These are phyloP conservation scores for Alternaria brassicae DNA, from an alignment of 2,329 filamentous ascomycete genomes.

Conservation along the genomic window DNA sequence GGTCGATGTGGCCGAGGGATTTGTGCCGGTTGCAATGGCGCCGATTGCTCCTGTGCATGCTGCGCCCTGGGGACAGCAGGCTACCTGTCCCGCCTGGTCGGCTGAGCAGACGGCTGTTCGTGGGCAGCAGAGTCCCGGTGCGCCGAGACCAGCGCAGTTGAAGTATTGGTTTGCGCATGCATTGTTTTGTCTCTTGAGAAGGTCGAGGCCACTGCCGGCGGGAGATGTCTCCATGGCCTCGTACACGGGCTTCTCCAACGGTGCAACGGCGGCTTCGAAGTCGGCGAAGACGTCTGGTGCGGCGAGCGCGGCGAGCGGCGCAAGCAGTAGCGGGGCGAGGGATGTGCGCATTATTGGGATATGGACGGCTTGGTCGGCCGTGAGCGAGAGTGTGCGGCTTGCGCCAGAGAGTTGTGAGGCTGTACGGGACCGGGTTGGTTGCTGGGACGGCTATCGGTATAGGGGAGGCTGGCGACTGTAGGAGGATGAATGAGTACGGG, in stretches of 20 bases:
- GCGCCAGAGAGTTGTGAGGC: slow-evolving; percentile 16
- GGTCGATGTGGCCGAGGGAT: slow-evolving; percentile 25
- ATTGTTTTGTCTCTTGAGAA: slow-evolving; percentile 48
- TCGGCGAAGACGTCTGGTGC: slow-evolving; percentile 37
- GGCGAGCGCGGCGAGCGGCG: slow-evolving; percentile 40
- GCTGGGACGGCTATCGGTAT: slow-evolving; percentile 14
- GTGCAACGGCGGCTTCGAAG: slow-evolving; percentile 42
- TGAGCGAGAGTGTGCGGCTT: slow-evolving; percentile 14
- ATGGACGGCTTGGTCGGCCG: background rate
- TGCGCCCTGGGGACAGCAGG: slow-evolving; percentile 66
- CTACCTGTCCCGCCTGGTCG: slow-evolving; percentile 64
- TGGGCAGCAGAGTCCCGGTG: slow-evolving; percentile 63
- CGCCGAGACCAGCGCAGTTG: slow-evolving; percentile 60
- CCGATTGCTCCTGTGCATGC: slow-evolving; percentile 61
- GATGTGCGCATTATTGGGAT: slow-evolving; percentile 38
- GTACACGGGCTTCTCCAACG: slow-evolving; percentile 26
- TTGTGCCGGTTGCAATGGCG: slow-evolving; percentile 20
- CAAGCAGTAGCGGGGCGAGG: slow-evolving; percentile 35
- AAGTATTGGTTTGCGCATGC: slow-evolving; percentile 61
- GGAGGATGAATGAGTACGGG: background rate
- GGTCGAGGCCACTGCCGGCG: slow-evolving; percentile 30
- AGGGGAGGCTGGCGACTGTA: slow-evolving; percentile 3
- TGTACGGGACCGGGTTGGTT: slow-evolving; percentile 8
- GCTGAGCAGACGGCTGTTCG: slow-evolving; percentile 61
- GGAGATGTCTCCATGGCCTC: slow-evolving; percentile 34